Conservation (phyloP, 2,329 filamentous ascomycete species). For the Penicillium digitatum region DNA sequence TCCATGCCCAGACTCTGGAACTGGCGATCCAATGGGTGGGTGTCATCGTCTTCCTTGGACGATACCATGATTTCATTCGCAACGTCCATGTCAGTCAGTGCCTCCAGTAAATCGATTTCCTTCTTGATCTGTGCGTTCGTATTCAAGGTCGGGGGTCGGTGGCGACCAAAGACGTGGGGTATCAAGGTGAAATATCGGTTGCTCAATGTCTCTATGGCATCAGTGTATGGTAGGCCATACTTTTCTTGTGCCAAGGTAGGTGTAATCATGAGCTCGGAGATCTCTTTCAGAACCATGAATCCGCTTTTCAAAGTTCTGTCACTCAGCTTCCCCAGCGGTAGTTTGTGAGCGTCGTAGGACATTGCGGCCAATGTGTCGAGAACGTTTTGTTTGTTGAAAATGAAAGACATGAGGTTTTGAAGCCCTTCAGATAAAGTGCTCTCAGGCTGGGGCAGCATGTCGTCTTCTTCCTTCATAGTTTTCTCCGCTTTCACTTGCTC, state of each 20-base stretch:
- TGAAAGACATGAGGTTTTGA: constrained; percentile 70
- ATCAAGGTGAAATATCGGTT: constrained; percentile 79
- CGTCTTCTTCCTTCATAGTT: constrained; percentile 32
- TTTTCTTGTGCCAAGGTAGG: constrained; percentile 45
- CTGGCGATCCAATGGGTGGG: constrained; percentile 68
- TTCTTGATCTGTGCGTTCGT: constrained; percentile 58
- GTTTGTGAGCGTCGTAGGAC: constrained; percentile 56
- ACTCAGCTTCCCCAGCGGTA: constrained; percentile 80
- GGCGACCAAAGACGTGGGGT: constrained; percentile 74
- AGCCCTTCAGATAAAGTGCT: constrained; percentile 59
- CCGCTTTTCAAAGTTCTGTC: constrained; percentile 71
- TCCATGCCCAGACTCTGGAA: constrained; percentile 67
- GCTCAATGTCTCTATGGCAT: constrained; percentile 61
- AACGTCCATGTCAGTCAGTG: constrained; percentile 79
- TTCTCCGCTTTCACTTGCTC: constrained; percentile 39
- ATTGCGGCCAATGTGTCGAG: constrained; percentile 49
- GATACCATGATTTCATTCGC: constrained; percentile 72
- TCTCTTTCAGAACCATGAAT: constrained; percentile 71
- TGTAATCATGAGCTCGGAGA: constrained; percentile 63
- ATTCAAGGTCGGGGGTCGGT: constrained; percentile 65
- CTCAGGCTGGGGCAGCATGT: constrained; percentile 42
- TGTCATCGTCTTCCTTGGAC: constrained; percentile 50
- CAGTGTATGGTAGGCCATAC: constrained; percentile 39
- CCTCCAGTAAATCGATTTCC: constrained; percentile 76
- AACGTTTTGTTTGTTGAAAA: constrained; percentile 77